Evolutionary conservation across 305 asterid species (phyloP).

Genomic region (Rubia tinctorum): DNA sequence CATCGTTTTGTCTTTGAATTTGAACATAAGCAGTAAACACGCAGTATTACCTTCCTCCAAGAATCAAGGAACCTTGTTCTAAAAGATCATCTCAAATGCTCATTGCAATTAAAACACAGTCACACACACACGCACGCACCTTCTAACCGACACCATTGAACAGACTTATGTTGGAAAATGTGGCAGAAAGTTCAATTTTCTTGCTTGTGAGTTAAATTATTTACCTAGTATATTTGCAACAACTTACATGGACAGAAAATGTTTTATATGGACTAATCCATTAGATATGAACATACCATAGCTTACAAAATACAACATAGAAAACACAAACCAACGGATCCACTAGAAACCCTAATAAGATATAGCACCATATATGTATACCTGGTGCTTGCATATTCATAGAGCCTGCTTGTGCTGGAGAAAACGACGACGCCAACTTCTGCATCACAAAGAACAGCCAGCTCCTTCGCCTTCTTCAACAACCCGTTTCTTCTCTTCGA

Average conservation of each 20-base stretch:
- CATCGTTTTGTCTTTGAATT: neutral
- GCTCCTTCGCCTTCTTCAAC: constrained; percentile 70
- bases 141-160: no score
- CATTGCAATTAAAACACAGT: neutral
- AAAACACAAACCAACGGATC: neutral
- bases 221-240: no score
- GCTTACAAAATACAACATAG: neutral
- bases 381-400: constrained; percentile 63
- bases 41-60: neutral
- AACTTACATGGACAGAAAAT: no score
- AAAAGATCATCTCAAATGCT: neutral
- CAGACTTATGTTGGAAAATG: no score
- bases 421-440: constrained; percentile 68
- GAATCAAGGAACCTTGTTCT: neutral
- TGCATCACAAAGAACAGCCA: constrained; percentile 84
- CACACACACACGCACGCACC: neutral
- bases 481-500: constrained; percentile 76
- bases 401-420: constrained; percentile 61
- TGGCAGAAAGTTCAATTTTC: no score
- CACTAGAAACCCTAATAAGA: constrained; percentile 4
- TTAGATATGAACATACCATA: neutral
- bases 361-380: constrained; percentile 6
- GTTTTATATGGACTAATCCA: no score
- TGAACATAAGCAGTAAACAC: neutral
- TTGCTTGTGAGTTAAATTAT: no score